These are phyloP conservation scores for Alternaria conjuncta DNA, from an alignment of 2,329 filamentous ascomycete genomes.

Conservation along the genomic window DNA sequence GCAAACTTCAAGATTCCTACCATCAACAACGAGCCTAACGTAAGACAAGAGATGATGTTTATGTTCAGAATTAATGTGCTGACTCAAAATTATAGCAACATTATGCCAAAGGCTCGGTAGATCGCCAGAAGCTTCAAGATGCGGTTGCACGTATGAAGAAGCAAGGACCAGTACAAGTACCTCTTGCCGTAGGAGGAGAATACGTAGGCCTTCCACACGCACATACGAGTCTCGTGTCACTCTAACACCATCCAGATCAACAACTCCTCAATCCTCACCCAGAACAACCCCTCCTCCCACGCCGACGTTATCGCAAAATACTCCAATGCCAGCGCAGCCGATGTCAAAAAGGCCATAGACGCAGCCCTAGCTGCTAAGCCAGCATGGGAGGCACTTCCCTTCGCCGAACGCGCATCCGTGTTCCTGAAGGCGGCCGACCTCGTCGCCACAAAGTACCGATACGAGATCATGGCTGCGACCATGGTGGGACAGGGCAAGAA, in stretches of 20 bases:
- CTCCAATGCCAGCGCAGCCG: slow-evolving; percentile 76
- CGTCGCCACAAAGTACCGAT: slow-evolving; percentile 89
- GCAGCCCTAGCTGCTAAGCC: slow-evolving; percentile 85
- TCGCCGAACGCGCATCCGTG: slow-evolving; percentile 87
- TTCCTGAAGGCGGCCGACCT: slow-evolving; percentile 97
- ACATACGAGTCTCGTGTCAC: neutral
- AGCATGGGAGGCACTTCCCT: slow-evolving; percentile 84
- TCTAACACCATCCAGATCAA: slow-evolving; percentile 62
- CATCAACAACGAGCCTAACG: slow-evolving; percentile 94
- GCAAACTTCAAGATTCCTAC: slow-evolving; percentile 88
- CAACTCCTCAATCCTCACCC: slow-evolving; percentile 69
- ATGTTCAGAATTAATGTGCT: neutral
- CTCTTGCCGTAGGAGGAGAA: slow-evolving; percentile 83
- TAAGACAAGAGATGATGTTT: slow-evolving; percentile 55
- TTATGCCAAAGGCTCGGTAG: slow-evolving; percentile 82
- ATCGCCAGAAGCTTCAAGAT: slow-evolving; percentile 76
- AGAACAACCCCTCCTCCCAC: slow-evolving; percentile 85
- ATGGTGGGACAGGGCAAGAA: slow-evolving; percentile 99
- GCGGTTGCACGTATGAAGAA: slow-evolving; percentile 74
- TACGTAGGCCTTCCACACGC: slow-evolving; percentile 60
- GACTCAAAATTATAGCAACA: slow-evolving; percentile 70
- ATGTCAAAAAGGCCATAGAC: slow-evolving; percentile 82
- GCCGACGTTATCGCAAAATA: slow-evolving; percentile 78
- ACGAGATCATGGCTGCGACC: slow-evolving; percentile 94
- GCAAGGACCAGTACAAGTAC: slow-evolving; percentile 75